Evolutionary conservation across 495 filamentous ascomycete species (phyloP), one percentile per base, ranked within the genome.

Genomic region (Hypoxylon trugodes): DNA sequence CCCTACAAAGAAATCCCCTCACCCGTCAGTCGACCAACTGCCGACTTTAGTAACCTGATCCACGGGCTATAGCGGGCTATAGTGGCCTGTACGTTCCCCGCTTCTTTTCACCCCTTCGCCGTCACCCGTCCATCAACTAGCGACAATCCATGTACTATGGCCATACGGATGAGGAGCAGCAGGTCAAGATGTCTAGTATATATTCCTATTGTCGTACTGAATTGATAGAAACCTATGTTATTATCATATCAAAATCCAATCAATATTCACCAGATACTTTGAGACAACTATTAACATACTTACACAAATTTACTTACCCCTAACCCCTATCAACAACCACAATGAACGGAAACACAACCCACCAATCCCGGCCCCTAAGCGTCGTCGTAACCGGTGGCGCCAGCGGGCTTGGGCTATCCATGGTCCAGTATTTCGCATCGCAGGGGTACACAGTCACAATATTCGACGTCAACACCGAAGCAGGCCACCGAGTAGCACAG

Each of bases 341-440:
- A 48, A 67, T 61, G 52, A 53, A 18, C 53, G 48, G 26, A 45
- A 61, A 26, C 38, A 22, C 64, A 48, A 32, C 35, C 15, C 6
- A 28, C 46, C 46, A 57, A 4, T 21, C 46, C 16, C 16, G 46
- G 36, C 58, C 26, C 47, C 47, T 63, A 4, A 66, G 65, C 12
- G 60, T 77, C 28, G 67, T 80, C 42, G 67, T 80, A 2, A 80
- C 75, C 2, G 84, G 84, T 53, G 84, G 83, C 42, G 78, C 78
- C 13, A 82, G 80, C 45, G 84, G 83, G 9, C 84, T 86, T 25
- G 84, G 84, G 2, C 76, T 84, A 4, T 73, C 76, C 0, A 78
- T 84, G 51, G 76, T 71, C 12, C 68, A 72, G 9, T 74, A 84
- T 61, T 81, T 86, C 54, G 74, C 80, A 41, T 75, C 78, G 10